A percentile compares a stretch with the other conserved stretches of the same genome.
Conservation (phyloP, 768 basidiomycete species). For the Hirschioporus abietinus region DNA sequence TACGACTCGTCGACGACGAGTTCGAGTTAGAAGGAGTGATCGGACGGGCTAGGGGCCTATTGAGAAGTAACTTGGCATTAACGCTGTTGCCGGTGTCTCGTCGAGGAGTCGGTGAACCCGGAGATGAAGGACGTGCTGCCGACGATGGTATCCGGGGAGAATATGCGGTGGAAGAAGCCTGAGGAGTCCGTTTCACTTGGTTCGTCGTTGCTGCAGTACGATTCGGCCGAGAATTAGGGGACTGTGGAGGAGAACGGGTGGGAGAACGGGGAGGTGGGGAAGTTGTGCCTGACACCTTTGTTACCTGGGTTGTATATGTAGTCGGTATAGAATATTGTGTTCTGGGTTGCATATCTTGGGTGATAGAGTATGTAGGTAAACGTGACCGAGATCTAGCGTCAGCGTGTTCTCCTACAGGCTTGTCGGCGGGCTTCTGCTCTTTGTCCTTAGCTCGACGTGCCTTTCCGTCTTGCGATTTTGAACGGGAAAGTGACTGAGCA, state of each 20-base stretch:
- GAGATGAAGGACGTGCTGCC: neutral
- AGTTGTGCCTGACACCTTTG: neutral
- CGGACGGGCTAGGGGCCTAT: neutral
- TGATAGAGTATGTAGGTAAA: neutral
- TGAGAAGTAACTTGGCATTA: neutral
- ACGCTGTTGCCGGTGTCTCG: neutral
- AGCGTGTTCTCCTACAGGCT: neutral
- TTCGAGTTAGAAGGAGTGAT: neutral
- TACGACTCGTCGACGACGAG: neutral
- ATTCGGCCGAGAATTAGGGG: neutral
- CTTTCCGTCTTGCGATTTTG: neutral
- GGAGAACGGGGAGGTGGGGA: neutral
- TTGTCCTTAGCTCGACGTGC: neutral
- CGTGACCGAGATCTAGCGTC: neutral
- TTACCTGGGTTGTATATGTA: neutral
- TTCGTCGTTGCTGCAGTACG: neutral
- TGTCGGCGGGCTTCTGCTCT: neutral
- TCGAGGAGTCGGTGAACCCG: neutral
- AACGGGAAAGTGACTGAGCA: neutral
- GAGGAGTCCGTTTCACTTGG: neutral
- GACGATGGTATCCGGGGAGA: neutral
- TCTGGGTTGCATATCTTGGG: neutral
- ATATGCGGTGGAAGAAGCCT: neutral
- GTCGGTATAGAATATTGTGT: neutral
- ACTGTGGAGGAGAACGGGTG: neutral